These are phyloP conservation scores for Blastomyces gilchristii DNA, from an alignment of 2,329 filamentous ascomycete species.

Conservation along the genomic window DNA sequence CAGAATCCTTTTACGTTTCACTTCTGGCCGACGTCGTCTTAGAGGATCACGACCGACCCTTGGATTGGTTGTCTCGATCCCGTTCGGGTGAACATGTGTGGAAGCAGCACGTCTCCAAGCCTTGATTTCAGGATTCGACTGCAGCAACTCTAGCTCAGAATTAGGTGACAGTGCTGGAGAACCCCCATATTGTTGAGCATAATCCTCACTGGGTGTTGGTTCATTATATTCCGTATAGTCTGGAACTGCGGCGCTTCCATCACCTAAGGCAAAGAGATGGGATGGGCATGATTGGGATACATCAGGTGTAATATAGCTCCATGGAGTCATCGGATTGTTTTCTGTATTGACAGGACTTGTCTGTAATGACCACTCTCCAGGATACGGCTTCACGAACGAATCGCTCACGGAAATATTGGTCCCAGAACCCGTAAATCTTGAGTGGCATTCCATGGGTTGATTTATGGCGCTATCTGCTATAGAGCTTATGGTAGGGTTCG, in stretches of 20 bases:
- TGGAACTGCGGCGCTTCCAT: not conserved
- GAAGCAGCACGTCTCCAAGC: not conserved
- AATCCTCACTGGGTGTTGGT: not conserved
- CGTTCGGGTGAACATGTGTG: not conserved
- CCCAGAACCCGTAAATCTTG: not conserved
- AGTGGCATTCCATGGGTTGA: not conserved
- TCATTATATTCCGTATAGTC: not conserved
- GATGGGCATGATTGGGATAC: not conserved
- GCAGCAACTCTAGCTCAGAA: not conserved
- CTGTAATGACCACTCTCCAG: not conserved
- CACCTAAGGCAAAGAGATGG: not conserved
- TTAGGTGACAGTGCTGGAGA: not conserved
- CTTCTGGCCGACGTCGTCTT: not conserved
- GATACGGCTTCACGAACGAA: not conserved
- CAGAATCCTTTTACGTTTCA: slow-evolving; percentile 1
- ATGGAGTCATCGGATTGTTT: slow-evolving; percentile 3
- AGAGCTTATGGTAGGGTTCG: not conserved
- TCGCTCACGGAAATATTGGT: not conserved
- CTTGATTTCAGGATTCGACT: slow-evolving; percentile 2
- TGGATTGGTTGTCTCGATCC: not conserved
- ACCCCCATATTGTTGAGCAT: not conserved
- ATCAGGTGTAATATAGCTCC: not conserved
- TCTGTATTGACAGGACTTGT: not conserved
- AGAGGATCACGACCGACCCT: not conserved
- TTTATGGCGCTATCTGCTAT: not conserved